Percentiles rank a stretch among this genome's conserved stretches.
These are phyloP conservation scores for Fusarium temperatum DNA, from an alignment of 2,329 filamentous ascomycete genomes.

Conservation along the genomic window DNA sequence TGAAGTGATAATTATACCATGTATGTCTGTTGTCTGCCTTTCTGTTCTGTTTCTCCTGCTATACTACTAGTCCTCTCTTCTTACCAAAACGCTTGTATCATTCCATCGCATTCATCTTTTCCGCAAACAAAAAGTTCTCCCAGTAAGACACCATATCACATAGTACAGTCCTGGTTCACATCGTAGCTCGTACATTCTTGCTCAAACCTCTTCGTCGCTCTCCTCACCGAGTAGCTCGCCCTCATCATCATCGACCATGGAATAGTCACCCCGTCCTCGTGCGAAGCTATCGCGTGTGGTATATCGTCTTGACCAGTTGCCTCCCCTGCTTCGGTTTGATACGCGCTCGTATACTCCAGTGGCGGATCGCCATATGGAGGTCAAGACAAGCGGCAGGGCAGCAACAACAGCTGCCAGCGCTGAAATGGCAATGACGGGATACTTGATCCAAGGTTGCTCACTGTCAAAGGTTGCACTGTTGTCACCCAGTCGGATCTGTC, in stretches of 20 bases:
- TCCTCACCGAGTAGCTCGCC: conserved; percentile 94
- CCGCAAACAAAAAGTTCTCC: conserved; percentile 12
- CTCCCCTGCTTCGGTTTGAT: conserved; percentile 58
- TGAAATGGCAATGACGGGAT: conserved; percentile 79
- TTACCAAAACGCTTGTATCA: conserved; percentile 4
- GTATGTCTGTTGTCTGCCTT: not conserved
- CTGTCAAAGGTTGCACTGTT: conserved; percentile 64
- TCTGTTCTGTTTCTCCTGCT: conserved; percentile 21
- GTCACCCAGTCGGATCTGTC: conserved; percentile 90
- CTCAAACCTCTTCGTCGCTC: conserved; percentile 82
- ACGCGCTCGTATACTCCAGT: conserved; percentile 62
- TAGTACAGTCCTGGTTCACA: conserved; percentile 16
- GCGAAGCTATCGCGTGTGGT: conserved; percentile 91
- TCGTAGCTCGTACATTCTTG: conserved; percentile 28
- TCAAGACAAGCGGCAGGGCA: conserved; percentile 75
- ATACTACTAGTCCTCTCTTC: not conserved
- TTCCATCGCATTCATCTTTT: conserved; percentile 19
- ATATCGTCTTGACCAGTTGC: conserved; percentile 72
- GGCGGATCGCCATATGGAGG: conserved; percentile 75
- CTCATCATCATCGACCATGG: conserved; percentile 89
- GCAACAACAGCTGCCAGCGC: conserved; percentile 68
- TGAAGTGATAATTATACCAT: conserved; percentile 11
- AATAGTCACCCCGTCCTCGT: conserved; percentile 86
- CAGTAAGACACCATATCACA: conserved; percentile 21
- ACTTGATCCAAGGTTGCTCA: conserved; percentile 80